Percentiles rank a stretch among this genome's conserved stretches.
phyloP scores from a whole-genome alignment of 2,329 filamentous ascomycete genomes.

The Trichoderma sp. region DNA sequence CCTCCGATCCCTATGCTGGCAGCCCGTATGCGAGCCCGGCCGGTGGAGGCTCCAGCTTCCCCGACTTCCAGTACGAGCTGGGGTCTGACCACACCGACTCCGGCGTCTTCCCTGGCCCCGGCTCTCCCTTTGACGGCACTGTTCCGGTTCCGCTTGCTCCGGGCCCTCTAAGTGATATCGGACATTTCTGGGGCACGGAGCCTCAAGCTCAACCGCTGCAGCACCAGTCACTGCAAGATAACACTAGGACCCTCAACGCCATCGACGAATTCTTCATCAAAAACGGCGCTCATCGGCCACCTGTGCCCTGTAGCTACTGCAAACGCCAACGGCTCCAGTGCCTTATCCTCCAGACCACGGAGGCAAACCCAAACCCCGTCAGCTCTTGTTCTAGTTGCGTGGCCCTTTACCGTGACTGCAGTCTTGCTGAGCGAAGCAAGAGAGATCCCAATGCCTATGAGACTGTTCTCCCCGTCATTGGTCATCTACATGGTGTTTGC shows the following conservation, averaged over 20 bases:
- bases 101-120: background rate
- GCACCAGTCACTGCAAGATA: background rate
- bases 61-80: constrained; percentile 4
- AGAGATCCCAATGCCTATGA: constrained; percentile 48
- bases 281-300: constrained; percentile 44
- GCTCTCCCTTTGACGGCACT: constrained; percentile 11
- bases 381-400: constrained; percentile 52
- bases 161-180: background rate
- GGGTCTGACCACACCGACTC: constrained; percentile 4
- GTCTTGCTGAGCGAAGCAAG: constrained; percentile 46
- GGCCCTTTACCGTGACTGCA: constrained; percentile 52
- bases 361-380: constrained; percentile 51
- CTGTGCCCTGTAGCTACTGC: constrained; percentile 48
- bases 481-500: constrained; percentile 50
- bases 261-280: constrained; percentile 43
- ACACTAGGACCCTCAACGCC: background rate
- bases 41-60: constrained; percentile 4
- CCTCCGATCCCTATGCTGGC: background rate
- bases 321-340: constrained; percentile 48
- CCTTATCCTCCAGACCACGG: constrained; percentile 48
- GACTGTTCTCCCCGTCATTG: constrained; percentile 48
- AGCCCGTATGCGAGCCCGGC: constrained; percentile 3
- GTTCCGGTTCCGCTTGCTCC: background rate
- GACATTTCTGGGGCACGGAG: background rate
- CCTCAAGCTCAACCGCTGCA: background rate